Conservation (phyloP, 495 filamentous ascomycete genomes). For the Viridothelium virens region DNA sequence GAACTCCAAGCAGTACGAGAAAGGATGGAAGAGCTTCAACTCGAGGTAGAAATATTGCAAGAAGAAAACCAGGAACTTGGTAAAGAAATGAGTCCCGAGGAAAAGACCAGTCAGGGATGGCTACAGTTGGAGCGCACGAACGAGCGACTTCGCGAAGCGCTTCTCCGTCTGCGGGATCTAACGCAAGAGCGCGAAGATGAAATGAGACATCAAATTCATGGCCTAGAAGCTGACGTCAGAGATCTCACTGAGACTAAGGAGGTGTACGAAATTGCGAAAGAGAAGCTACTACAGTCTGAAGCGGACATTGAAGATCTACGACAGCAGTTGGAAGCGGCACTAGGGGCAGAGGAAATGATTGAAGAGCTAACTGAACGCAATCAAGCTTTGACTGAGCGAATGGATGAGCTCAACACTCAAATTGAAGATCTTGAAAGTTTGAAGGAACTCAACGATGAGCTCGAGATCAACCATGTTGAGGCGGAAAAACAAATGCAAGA, state of each 20-base stretch:
- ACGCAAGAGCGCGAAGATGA: slow-evolving; percentile 80
- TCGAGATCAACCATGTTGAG: slow-evolving; percentile 87
- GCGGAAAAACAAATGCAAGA: slow-evolving; percentile 91
- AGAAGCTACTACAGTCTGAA: slow-evolving; percentile 63
- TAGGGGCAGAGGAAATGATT: slow-evolving; percentile 85
- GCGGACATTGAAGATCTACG: slow-evolving; percentile 76
- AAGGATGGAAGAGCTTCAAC: slow-evolving; percentile 71
- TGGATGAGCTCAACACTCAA: slow-evolving; percentile 68
- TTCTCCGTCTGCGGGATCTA: slow-evolving; percentile 76
- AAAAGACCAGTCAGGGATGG: slow-evolving; percentile 78
- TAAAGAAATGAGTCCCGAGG: slow-evolving; percentile 79
- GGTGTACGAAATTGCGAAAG: slow-evolving; percentile 60
- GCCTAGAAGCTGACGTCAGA: slow-evolving; percentile 68
- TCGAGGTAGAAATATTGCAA: slow-evolving; percentile 78
- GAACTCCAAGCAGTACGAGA: slow-evolving; percentile 72
- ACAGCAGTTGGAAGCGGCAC: slow-evolving; percentile 81
- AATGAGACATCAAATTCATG: slow-evolving; percentile 64
- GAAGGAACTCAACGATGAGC: slow-evolving; percentile 87
- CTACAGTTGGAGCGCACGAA: slow-evolving; percentile 85
- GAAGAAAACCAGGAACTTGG: slow-evolving; percentile 81
- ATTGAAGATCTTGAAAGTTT: slow-evolving; percentile 80
- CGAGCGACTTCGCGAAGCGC: slow-evolving; percentile 76
- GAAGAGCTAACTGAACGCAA: slow-evolving; percentile 85
- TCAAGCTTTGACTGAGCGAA: slow-evolving; percentile 67
- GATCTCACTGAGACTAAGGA: slow-evolving; percentile 64